Percentiles rank a stretch among this genome's conserved stretches.
phyloP scores from a whole-genome alignment of 169 alveolate species.

The Plasmodium vivax region DNA sequence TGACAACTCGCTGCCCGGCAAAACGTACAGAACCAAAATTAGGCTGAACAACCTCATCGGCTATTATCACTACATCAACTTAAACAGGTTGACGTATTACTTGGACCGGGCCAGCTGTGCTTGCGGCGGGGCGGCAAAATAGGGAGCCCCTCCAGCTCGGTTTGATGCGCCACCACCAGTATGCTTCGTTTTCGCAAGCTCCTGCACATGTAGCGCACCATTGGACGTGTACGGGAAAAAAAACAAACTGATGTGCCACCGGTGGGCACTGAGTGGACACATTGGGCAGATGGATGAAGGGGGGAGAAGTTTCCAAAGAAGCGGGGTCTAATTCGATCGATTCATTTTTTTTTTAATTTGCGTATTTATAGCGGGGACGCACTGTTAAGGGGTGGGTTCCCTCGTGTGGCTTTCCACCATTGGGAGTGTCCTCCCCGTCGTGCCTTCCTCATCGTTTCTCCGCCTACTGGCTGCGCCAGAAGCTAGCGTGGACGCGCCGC shows the following conservation, averaged over 20 bases:
- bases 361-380: constrained; percentile 13
- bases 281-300: not conserved
- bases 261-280: not conserved
- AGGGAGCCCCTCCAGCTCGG: not conserved
- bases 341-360: not conserved
- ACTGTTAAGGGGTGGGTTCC: not conserved
- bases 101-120: not conserved
- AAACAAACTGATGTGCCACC: not conserved
- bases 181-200: not conserved
- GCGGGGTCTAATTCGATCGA: constrained; percentile 21
- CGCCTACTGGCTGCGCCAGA: not conserved
- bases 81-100: constrained; percentile 59
- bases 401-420: not conserved
- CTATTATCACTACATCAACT: constrained; percentile 62
- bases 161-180: not conserved
- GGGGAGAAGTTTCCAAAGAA: constrained; percentile 12
- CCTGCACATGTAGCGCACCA: not conserved
- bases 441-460: too few relatives aligned
- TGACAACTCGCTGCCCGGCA: constrained; percentile 27
- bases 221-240: not conserved
- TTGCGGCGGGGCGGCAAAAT: not conserved
- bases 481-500: not conserved
- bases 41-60: constrained; percentile 51
- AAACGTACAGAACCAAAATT: constrained; percentile 5
- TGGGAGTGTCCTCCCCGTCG: not conserved